Conservation (phyloP, 192 early-diverging fungal species). For the Obelidium mucronatum region DNA sequence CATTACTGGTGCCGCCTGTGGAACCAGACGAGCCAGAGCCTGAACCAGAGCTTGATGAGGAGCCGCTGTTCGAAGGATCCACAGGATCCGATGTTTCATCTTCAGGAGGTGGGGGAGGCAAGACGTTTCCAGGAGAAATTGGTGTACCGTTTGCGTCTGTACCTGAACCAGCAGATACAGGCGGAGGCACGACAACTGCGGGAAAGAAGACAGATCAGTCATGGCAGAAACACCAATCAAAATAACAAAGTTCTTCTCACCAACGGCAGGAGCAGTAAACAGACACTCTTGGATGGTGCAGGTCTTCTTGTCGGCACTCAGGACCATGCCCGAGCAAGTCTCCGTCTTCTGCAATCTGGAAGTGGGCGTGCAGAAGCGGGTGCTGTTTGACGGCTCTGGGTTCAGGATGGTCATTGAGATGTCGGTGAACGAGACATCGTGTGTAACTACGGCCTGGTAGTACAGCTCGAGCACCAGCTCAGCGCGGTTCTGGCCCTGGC, state of each 20-base stretch:
- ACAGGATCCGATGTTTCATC: background rate
- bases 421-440: conserved; percentile 1
- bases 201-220: background rate
- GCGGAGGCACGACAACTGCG: background rate
- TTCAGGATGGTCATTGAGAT: background rate
- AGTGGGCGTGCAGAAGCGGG: conserved; percentile 8
- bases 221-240: background rate
- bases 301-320: conserved; percentile 9
- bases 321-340: conserved; percentile 21
- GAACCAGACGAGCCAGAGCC: background rate
- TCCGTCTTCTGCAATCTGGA: conserved; percentile 18
- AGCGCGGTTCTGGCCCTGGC: conserved; percentile 19
- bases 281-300: conserved; percentile 21
- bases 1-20: background rate
- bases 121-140: background rate
- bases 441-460: conserved; percentile 18
- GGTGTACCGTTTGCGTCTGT: background rate
- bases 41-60: too few species aligned
- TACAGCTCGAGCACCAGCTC: conserved; percentile 32
- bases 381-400: background rate
- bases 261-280: conserved; percentile 11
- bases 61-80: background rate
- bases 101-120: background rate
- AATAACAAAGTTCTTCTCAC: background rate
- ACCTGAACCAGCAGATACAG: background rate